Conservation (phyloP, 177 flowering plant species). For the Vitis hybrid region DNA sequence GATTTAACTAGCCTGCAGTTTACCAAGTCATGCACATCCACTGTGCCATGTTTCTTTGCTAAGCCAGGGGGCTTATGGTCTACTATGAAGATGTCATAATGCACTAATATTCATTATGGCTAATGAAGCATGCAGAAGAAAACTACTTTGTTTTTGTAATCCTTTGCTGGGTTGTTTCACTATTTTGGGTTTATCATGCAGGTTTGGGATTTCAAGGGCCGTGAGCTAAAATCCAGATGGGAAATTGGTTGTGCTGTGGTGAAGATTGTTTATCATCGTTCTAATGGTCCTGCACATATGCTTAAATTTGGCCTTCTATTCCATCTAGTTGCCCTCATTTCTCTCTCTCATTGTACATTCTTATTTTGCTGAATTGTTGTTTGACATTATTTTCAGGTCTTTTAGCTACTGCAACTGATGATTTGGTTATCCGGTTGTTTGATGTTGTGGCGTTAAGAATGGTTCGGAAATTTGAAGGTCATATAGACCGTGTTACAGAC, state of each 20-base stretch:
- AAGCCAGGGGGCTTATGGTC: no score
- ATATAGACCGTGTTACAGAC: slow-evolving; percentile 91
- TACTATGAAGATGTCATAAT: no score
- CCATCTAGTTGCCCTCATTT: background rate
- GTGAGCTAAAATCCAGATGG: slow-evolving; percentile 72
- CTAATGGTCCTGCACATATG: slow-evolving; percentile 49
- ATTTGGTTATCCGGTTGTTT: slow-evolving; percentile 72
- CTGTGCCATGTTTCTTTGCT: no score
- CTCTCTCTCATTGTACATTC: background rate
- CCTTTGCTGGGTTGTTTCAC: slow-evolving; percentile 6
- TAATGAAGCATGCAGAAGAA: background rate
- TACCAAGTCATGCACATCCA: no score
- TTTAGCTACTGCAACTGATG: slow-evolving; percentile 85
- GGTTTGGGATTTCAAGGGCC: slow-evolving; percentile 95
- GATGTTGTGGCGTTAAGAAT: slow-evolving; percentile 77
- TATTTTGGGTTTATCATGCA: slow-evolving; percentile 22
- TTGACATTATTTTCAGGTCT: slow-evolving; percentile 53
- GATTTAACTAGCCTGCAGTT: no score
- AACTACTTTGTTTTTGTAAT: background rate
- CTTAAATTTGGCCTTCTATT: slow-evolving; percentile 4
- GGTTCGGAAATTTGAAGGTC: slow-evolving; percentile 97
- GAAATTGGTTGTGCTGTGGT: slow-evolving; percentile 76
- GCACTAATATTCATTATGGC: background rate
- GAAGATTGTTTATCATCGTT: slow-evolving; percentile 80
- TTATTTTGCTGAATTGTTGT: slow-evolving; percentile 1